phyloP scores from a whole-genome alignment of 2,329 filamentous ascomycete genomes.

The Colletotrichum kahawae region DNA sequence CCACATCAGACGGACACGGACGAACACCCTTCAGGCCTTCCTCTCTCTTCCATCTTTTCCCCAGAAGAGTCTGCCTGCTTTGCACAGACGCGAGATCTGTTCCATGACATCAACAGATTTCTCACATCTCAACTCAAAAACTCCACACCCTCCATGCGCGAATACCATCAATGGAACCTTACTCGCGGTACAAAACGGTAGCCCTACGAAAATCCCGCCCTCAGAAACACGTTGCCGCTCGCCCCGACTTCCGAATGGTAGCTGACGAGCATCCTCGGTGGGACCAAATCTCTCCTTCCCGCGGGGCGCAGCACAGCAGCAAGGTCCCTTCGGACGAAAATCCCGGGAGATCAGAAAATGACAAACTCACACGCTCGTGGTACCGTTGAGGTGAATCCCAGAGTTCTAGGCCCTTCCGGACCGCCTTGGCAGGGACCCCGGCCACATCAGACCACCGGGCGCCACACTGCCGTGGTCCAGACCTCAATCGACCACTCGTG shows the following conservation, averaged over 20 bases:
- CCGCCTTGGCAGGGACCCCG: conserved; percentile 10
- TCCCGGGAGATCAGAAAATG: not conserved
- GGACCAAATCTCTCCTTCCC: not conserved
- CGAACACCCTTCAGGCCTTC: not conserved
- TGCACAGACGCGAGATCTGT: not conserved
- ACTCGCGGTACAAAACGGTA: not conserved
- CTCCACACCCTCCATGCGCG: not conserved
- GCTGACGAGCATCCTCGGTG: not conserved
- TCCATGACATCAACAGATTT: not conserved
- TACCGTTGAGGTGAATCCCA: not conserved
- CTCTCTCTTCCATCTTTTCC: not conserved
- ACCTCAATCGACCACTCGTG: conserved; percentile 17
- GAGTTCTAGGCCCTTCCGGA: conserved; percentile 15
- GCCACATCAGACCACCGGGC: conserved; percentile 6
- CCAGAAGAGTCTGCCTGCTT: not conserved
- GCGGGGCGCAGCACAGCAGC: not conserved
- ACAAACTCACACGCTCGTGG: not conserved
- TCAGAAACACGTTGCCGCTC: not conserved
- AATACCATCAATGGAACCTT: not conserved
- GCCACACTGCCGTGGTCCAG: conserved; percentile 13
- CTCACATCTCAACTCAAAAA: not conserved
- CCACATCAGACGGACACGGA: not conserved
- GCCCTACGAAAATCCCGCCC: not conserved
- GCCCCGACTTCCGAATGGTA: not conserved
- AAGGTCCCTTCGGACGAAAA: not conserved